These are phyloP conservation scores for Aspergillus nomiae DNA, from an alignment of 2,329 filamentous ascomycete species.

Conservation along the genomic window DNA sequence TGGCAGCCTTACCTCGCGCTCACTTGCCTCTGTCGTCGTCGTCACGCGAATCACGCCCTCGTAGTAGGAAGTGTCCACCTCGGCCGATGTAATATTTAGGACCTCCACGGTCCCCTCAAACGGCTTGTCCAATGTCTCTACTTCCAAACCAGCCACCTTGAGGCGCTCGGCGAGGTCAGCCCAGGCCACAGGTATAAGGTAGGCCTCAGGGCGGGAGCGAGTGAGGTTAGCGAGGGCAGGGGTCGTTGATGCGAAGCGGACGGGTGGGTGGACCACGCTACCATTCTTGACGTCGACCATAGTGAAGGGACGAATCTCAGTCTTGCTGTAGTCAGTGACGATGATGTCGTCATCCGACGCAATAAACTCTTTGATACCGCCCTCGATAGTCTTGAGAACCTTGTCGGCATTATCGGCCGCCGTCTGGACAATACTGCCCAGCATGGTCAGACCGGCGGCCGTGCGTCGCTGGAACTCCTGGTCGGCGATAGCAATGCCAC, in stretches of 20 bases:
- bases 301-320: not conserved
- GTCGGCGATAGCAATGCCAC: not conserved
- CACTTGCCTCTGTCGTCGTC: not conserved
- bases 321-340: not conserved
- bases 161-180: not conserved
- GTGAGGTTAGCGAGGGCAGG: not conserved
- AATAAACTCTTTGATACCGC: not conserved
- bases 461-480: not conserved
- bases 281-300: not conserved
- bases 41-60: not conserved
- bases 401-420: not conserved
- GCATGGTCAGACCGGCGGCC: not conserved
- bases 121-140: not conserved
- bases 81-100: not conserved
- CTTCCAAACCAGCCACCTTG: not conserved
- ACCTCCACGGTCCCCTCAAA: not conserved
- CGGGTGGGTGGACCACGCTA: not conserved
- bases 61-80: not conserved
- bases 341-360: not conserved
- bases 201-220: not conserved
- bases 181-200: not conserved
- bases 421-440: not conserved
- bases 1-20: not conserved
- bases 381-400: not conserved
- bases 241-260: not conserved